A percentile compares a stretch with the other conserved stretches of the same genome.
Evolutionary conservation across 306 rosid genomes (phyloP).

Genomic region (Ziziphus jujuba): DNA sequence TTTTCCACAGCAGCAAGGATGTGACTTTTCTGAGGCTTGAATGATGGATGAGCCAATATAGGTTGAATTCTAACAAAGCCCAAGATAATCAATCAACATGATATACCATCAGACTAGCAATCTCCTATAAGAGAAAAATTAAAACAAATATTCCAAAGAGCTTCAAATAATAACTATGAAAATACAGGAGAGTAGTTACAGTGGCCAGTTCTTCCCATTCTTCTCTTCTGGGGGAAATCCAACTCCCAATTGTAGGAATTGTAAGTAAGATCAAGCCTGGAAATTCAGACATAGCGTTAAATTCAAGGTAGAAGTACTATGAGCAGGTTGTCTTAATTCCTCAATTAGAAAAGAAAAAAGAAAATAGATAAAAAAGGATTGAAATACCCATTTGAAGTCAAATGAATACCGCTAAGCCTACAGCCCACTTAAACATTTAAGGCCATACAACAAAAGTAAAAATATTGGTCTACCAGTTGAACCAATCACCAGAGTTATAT

Average conservation of each 20-base stretch:
- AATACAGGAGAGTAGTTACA: slow-evolving; percentile 51
- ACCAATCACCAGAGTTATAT: slow-evolving; percentile 97
- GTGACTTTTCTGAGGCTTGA: slow-evolving; percentile 66
- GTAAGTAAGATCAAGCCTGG: slow-evolving; percentile 87
- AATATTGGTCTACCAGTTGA: slow-evolving; percentile 61
- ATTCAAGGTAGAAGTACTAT: slow-evolving; percentile 7
- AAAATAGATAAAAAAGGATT: background rate
- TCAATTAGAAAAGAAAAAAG: background rate
- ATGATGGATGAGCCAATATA: slow-evolving; percentile 82
- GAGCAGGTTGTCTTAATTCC: background rate
- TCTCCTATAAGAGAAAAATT: slow-evolving; percentile 1
- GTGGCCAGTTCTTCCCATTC: slow-evolving; percentile 79
- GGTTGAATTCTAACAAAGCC: slow-evolving; percentile 68
- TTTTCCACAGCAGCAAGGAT: slow-evolving; percentile 63
- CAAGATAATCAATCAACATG: slow-evolving; percentile 19
- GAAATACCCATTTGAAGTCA: background rate
- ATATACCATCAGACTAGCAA: slow-evolving; percentile 13
- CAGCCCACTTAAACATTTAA: background rate
- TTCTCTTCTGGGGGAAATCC: slow-evolving; percentile 92
- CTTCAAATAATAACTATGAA: slow-evolving; percentile 10
- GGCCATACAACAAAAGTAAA: slow-evolving; percentile 15
- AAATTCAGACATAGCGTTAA: slow-evolving; percentile 18
- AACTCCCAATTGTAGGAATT: slow-evolving; percentile 82
- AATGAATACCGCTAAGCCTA: background rate
- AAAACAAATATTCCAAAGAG: background rate